Conservation (phyloP, 768 basidiomycete species). For the Crassisporium funariophilum region DNA sequence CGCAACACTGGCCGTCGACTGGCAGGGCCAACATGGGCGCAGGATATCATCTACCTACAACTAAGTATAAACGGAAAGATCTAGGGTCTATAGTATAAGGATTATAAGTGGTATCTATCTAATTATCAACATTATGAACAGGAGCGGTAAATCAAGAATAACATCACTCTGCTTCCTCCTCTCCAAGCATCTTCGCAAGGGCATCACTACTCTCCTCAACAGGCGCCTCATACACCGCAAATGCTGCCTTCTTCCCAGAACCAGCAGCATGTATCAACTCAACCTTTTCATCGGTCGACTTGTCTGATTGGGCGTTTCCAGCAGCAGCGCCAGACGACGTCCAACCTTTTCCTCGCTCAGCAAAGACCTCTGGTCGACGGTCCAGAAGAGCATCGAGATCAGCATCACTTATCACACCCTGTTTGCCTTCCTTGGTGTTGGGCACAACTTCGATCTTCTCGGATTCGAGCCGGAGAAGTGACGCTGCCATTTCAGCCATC, state of each 20-base stretch:
- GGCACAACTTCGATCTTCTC: constrained; percentile 90
- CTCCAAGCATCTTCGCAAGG: constrained; percentile 69
- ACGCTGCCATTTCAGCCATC: constrained; percentile 79
- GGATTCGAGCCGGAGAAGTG: constrained; percentile 77
- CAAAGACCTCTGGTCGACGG: constrained; percentile 72
- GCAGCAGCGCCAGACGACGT: constrained; percentile 43
- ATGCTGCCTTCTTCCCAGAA: constrained; percentile 52
- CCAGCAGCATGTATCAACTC: constrained; percentile 18
- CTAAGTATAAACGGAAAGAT: constrained; percentile 11
- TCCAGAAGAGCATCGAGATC: constrained; percentile 85
- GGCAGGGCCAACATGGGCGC: no score
- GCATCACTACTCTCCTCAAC: constrained; percentile 63
- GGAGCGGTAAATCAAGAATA: neutral
- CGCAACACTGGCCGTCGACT: no score
- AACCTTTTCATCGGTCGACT: constrained; percentile 6
- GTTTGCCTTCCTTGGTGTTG: constrained; percentile 67
- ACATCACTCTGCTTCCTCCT: constrained; percentile 30
- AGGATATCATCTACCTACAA: no score
- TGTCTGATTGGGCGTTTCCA: constrained; percentile 15
- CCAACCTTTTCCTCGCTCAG: constrained; percentile 74
- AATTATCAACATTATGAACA: no score
- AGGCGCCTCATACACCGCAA: constrained; percentile 78
- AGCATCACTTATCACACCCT: constrained; percentile 75
- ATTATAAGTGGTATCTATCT: no score
- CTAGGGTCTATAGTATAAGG: neutral